Conservation (phyloP, 176 grass and related monocot species). For the Rhynchospora breviuscula region DNA sequence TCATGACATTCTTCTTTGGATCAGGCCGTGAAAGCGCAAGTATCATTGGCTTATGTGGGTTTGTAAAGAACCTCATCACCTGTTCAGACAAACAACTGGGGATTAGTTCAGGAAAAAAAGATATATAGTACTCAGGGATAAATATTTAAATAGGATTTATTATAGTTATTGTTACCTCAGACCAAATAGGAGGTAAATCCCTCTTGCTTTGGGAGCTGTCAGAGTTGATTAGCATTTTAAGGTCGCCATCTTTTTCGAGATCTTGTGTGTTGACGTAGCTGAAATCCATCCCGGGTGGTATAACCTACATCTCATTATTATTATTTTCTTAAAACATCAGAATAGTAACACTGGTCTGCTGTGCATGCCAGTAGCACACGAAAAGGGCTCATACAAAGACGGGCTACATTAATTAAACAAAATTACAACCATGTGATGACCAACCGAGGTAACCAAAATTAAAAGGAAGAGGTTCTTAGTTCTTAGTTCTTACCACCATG, state of each 20-base stretch:
- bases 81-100: slow-evolving; percentile 9
- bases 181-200: slow-evolving; percentile 82
- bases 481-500: slow-evolving; percentile 48
- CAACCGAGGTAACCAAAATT: neutral
- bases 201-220: slow-evolving; percentile 45
- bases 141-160: neutral
- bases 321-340: neutral
- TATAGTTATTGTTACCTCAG: slow-evolving; percentile 40
- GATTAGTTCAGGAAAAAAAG: neutral
- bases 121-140: neutral
- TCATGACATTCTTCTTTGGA: slow-evolving; percentile 95
- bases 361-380: no score
- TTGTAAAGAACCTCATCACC: slow-evolving; percentile 82
- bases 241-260: slow-evolving; percentile 50
- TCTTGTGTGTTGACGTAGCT: slow-evolving; percentile 75
- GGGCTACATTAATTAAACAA: no score
- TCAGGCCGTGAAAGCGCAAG: slow-evolving; percentile 82
- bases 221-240: slow-evolving; percentile 40
- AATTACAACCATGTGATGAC: neutral
- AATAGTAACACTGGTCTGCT: neutral
- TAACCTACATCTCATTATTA: slow-evolving; percentile 34
- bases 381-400: no score
- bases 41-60: slow-evolving; percentile 97
- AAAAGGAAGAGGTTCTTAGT: no score
- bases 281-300: slow-evolving; percentile 94